Percentiles rank a stretch among this genome's conserved stretches.
phyloP scores from a whole-genome alignment of 2,329 filamentous ascomycete genomes.

The Hymenoscyphus fraxineus region DNA sequence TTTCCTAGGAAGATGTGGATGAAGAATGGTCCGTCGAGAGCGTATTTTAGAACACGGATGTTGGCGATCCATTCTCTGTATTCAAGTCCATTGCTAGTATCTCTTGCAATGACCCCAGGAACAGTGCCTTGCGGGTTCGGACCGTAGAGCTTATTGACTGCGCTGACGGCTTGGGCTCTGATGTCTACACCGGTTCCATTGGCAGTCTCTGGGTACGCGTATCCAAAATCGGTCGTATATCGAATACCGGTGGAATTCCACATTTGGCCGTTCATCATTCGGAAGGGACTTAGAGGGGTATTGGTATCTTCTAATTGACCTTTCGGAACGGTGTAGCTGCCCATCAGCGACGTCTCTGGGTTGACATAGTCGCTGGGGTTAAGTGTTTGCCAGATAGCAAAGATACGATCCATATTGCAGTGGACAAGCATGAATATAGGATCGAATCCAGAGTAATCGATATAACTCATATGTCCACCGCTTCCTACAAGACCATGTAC shows the following conservation, averaged over 20 bases:
- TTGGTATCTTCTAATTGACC: conserved; percentile 24
- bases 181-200: conserved; percentile 55
- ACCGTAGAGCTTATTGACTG: conserved; percentile 53
- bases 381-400: conserved; percentile 50
- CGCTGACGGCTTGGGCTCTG: conserved; percentile 56
- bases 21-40: conserved; percentile 57
- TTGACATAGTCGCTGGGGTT: conserved; percentile 36
- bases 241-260: conserved; percentile 32
- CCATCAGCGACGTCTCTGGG: conserved; percentile 32
- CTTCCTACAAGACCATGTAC: conserved; percentile 57
- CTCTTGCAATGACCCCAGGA: background rate
- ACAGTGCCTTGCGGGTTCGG: conserved; percentile 8
- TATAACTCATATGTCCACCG: conserved; percentile 48
- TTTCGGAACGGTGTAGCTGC: conserved; percentile 33
- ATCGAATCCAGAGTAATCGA: conserved; percentile 45
- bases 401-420: conserved; percentile 57
- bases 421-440: conserved; percentile 50
- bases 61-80: conserved; percentile 68
- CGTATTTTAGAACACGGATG: conserved; percentile 57
- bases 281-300: conserved; percentile 41
- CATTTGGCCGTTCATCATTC: conserved; percentile 48
- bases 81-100: conserved; percentile 23
- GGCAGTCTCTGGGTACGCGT: conserved; percentile 33
- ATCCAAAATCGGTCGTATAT: conserved; percentile 25
- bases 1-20: conserved; percentile 66